These are phyloP conservation scores for Luzula sylvatica DNA, from an alignment of 176 grass and related monocot species.

Conservation along the genomic window DNA sequence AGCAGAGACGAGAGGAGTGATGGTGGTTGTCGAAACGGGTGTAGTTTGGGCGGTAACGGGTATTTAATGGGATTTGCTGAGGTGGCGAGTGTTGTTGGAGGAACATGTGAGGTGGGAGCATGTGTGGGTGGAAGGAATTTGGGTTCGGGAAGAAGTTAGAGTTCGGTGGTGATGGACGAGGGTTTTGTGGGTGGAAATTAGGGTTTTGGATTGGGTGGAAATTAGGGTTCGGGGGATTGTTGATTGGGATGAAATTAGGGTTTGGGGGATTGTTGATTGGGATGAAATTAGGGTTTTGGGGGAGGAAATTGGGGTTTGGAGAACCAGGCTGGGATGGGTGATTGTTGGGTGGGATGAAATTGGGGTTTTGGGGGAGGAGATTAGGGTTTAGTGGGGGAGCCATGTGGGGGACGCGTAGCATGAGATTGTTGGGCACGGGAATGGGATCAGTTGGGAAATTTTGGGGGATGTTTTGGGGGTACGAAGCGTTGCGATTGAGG, in stretches of 20 bases:
- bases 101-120: conserved; percentile 29
- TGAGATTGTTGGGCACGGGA: conserved; percentile 41
- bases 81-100: conserved; percentile 30
- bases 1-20: conserved; percentile 39
- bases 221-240: conserved; percentile 18
- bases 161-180: conserved; percentile 3
- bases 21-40: conserved; percentile 33
- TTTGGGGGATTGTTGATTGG: conserved; percentile 23
- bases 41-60: conserved; percentile 31
- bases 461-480: conserved; percentile 52
- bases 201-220: conserved; percentile 28
- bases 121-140: conserved; percentile 21
- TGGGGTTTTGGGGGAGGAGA: conserved; percentile 27
- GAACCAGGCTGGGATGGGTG: conserved; percentile 27
- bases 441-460: conserved; percentile 48
- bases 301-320: conserved; percentile 36
- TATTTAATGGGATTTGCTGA: conserved; percentile 38
- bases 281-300: conserved; percentile 18
- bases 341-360: conserved; percentile 33
- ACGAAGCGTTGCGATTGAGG: conserved; percentile 49
- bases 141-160: neutral
- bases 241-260: conserved; percentile 31
- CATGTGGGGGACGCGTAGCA: conserved; percentile 32
- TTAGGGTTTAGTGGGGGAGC: conserved; percentile 34
- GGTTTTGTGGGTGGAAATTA: conserved; percentile 16